Evolutionary conservation across 2,329 filamentous ascomycete genomes (phyloP).

Genomic region (Ascocoryne sarcoides): DNA sequence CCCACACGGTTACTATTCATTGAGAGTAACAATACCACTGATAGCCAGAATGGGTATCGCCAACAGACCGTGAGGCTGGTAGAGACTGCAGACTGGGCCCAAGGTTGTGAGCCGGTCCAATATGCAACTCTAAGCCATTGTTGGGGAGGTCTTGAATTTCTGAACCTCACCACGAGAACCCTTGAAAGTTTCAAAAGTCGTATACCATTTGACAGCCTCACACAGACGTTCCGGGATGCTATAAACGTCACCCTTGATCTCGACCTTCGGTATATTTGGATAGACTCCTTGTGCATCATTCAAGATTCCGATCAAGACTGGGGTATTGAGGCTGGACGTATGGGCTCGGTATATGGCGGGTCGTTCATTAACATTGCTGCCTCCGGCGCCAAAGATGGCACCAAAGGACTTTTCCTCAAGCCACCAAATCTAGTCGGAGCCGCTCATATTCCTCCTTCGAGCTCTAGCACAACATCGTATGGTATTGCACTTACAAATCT

Average conservation of each 20-base stretch:
- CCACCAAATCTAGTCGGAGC: background rate
- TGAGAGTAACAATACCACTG: too few relatives aligned
- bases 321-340: constrained; percentile 11
- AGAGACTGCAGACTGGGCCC: too few relatives aligned
- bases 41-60: too few relatives aligned
- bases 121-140: constrained; percentile 14
- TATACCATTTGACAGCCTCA: constrained; percentile 10
- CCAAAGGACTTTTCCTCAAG: constrained; percentile 5
- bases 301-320: constrained; percentile 19
- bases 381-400: constrained; percentile 7
- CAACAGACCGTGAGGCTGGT: too few relatives aligned
- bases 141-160: constrained; percentile 6
- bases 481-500: background rate
- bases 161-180: constrained; percentile 3
- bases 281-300: constrained; percentile 24
- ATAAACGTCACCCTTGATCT: constrained; percentile 13
- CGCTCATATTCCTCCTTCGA: too few relatives aligned
- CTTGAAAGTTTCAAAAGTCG: constrained; percentile 3
- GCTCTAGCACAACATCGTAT: background rate
- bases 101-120: too few relatives aligned
- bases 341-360: constrained; percentile 12
- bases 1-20: background rate
- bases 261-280: constrained; percentile 22
- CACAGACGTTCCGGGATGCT: constrained; percentile 21
- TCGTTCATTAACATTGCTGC: constrained; percentile 18